Conservation (phyloP, 768 basidiomycete species). For the Mrakia frigida region DNA sequence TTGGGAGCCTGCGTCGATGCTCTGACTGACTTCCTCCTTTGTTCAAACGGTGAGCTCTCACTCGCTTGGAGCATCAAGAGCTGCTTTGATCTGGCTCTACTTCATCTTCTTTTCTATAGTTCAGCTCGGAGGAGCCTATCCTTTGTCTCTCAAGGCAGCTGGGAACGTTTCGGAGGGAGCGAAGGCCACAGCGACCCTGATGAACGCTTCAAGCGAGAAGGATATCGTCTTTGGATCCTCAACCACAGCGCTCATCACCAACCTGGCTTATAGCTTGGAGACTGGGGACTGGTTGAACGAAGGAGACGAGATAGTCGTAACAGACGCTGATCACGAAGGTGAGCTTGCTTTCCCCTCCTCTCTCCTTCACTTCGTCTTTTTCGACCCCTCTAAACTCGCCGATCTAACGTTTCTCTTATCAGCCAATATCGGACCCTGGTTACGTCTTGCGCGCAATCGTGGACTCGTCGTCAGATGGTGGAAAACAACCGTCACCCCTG, state of each 20-base stretch:
- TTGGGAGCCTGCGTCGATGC: conserved; percentile 55
- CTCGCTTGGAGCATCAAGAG: too few species aligned
- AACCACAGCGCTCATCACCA: conserved; percentile 64
- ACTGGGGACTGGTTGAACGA: conserved; percentile 47
- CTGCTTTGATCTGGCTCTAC: too few species aligned
- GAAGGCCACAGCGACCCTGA: conserved; percentile 48
- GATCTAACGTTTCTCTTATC: neutral
- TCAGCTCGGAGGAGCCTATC: conserved; percentile 50
- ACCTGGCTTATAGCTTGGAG: conserved; percentile 61
- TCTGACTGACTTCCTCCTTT: conserved; percentile 62
- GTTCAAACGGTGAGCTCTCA: conserved; percentile 56
- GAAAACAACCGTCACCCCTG: conserved; percentile 48
- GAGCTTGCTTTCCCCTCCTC: neutral
- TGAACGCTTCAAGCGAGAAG: conserved; percentile 59
- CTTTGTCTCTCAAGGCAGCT: neutral
- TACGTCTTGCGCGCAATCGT: conserved; percentile 59
- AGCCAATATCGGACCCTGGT: conserved; percentile 73
- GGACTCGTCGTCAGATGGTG: conserved; percentile 59
- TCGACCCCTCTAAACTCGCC: too few species aligned
- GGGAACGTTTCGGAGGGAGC: neutral
- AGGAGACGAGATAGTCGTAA: conserved; percentile 72
- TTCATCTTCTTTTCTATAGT: conserved; percentile 31
- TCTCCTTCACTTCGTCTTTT: neutral
- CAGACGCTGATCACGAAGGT: conserved; percentile 62
- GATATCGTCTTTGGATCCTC: conserved; percentile 66